These are phyloP conservation scores for Crithidia expoeki DNA, from an alignment of 208 protist genomes.

Conservation along the genomic window DNA sequence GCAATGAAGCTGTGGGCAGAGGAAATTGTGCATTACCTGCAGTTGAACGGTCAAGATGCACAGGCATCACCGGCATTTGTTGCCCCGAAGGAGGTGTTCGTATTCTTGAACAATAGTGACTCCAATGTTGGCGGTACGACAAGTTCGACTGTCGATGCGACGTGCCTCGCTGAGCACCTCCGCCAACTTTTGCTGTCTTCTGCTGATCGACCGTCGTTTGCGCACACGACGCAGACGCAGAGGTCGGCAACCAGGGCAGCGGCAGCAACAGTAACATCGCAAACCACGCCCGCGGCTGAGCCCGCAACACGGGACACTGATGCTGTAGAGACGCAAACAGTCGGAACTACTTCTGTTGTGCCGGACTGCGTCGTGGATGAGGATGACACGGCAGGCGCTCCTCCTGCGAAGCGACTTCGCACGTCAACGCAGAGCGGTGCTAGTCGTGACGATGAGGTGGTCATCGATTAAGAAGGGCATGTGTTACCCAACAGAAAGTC, in stretches of 20 bases:
- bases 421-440: slow-evolving; percentile 11
- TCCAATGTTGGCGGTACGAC: slow-evolving; percentile 68
- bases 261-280: too few relatives aligned
- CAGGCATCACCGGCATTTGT: neutral
- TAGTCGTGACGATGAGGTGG: slow-evolving; percentile 13
- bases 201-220: neutral
- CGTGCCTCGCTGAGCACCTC: slow-evolving; percentile 56
- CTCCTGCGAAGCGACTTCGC: slow-evolving; percentile 21
- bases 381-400: neutral
- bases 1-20: slow-evolving; percentile 69
- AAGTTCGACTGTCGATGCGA: slow-evolving; percentile 80
- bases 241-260: neutral
- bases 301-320: neutral
- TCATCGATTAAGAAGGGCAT: slow-evolving; percentile 21
- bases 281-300: too few relatives aligned
- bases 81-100: slow-evolving; percentile 57
- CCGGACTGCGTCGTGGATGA: neutral
- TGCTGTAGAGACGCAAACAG: neutral
- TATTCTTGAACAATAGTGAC: slow-evolving; percentile 84
- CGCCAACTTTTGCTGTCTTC: slow-evolving; percentile 17
- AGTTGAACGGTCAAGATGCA: neutral
- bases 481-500: neutral
- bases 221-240: neutral
- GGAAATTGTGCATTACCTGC: slow-evolving; percentile 49
- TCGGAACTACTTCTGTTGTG: neutral